Evolutionary conservation across 2,329 filamentous ascomycete species (phyloP).

Genomic region (Myriosclerotinia scirpicola): DNA sequence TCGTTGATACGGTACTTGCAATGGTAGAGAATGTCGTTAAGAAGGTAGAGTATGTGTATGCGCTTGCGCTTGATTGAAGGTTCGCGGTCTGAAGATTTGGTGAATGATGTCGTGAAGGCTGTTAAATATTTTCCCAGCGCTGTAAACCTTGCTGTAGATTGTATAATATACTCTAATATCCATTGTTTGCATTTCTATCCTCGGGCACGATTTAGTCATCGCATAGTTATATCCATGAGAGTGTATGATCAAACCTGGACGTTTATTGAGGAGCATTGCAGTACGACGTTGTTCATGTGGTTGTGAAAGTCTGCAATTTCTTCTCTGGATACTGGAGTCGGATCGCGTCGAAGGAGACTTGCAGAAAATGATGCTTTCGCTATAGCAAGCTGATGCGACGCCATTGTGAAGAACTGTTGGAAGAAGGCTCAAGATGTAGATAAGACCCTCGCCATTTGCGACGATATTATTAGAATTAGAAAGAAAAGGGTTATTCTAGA

Average conservation of each 20-base stretch:
- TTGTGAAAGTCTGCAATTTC: conserved; percentile 69
- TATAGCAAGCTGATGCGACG: conserved; percentile 70
- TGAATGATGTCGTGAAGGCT: conserved; percentile 63
- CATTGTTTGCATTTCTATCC: conserved; percentile 83
- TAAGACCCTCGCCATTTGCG: conserved; percentile 1
- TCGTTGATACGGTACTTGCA: conserved; percentile 53
- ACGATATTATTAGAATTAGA: not conserved
- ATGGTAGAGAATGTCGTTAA: conserved; percentile 78
- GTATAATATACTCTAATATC: conserved; percentile 71
- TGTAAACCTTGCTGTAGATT: conserved; percentile 63
- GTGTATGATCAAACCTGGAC: conserved; percentile 72
- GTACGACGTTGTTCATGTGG: conserved; percentile 62
- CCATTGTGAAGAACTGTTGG: conserved; percentile 48
- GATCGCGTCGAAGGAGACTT: conserved; percentile 71
- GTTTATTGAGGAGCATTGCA: conserved; percentile 74
- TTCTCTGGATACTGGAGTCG: conserved; percentile 65
- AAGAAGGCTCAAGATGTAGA: not conserved
- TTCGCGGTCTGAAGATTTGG: conserved; percentile 40
- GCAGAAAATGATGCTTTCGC: conserved; percentile 77
- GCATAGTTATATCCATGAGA: conserved; percentile 37
- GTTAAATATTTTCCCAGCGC: conserved; percentile 75
- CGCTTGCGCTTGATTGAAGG: conserved; percentile 66
- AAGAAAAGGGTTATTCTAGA: not conserved
- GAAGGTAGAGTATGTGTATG: conserved; percentile 73
- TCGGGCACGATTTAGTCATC: conserved; percentile 44